phyloP scores from a whole-genome alignment of 176 grass and related monocot species.

The Themeda triandra region DNA sequence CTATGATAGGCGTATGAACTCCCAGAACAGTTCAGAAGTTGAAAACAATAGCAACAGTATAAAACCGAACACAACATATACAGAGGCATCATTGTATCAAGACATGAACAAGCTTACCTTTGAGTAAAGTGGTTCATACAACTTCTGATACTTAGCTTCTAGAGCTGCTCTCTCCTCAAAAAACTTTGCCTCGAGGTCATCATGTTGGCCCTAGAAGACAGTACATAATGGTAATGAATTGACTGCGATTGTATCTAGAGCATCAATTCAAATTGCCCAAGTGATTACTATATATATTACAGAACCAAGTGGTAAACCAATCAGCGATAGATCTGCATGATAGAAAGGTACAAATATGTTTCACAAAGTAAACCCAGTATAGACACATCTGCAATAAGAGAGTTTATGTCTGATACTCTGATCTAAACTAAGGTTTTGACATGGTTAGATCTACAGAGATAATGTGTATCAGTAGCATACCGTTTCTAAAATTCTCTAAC shows the following conservation, averaged over 20 bases:
- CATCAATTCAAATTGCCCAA: background rate
- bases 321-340: background rate
- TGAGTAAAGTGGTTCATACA: constrained; percentile 81
- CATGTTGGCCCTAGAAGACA: constrained; percentile 56
- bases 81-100: background rate
- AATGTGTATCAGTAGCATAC: background rate
- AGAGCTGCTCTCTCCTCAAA: constrained; percentile 86
- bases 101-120: constrained; percentile 48
- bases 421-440: background rate
- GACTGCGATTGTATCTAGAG: background rate
- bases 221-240: constrained; percentile 1
- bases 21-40: background rate
- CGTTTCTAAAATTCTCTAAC: background rate
- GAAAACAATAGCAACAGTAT: background rate
- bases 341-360: background rate
- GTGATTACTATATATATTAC: background rate
- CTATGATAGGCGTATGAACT: background rate
- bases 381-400: background rate
- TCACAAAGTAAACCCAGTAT: background rate
- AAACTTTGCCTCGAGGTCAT: constrained; percentile 76
- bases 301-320: background rate
- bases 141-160: constrained; percentile 94
- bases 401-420: no score
- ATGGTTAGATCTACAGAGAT: background rate
- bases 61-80: background rate